phyloP scores from a whole-genome alignment of 805 yeast genomes.

The Allodekkera sacchari region DNA sequence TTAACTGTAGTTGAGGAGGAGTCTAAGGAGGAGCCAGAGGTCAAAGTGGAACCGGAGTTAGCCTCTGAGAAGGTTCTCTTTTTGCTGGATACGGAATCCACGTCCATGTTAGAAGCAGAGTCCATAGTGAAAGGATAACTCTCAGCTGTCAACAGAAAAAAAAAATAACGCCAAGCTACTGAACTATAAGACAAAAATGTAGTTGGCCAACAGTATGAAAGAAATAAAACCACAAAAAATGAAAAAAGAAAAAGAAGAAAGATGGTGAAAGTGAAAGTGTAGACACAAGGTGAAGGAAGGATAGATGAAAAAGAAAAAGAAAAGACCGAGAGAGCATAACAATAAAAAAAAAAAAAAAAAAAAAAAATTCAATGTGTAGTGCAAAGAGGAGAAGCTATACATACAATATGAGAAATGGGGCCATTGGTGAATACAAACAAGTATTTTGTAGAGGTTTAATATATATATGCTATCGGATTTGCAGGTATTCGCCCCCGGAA shows the following conservation, averaged over 20 bases:
- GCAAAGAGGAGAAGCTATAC: neutral
- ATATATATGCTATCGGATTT: too few species aligned
- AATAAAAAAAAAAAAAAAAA: neutral
- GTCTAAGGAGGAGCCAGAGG: too few species aligned
- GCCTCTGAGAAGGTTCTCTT: neutral
- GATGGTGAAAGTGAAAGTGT: neutral
- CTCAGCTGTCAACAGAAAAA: too few species aligned
- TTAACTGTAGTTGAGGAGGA: too few species aligned
- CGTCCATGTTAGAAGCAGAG: slow-evolving; percentile 14
- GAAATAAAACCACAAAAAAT: neutral
- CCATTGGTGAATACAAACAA: neutral
- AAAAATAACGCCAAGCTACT: too few species aligned
- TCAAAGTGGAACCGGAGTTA: neutral
- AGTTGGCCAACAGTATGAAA: neutral
- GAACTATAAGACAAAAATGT: neutral
- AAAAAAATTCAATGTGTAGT: neutral
- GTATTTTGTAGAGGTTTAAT: too few species aligned
- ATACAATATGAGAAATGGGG: neutral
- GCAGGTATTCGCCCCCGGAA: too few species aligned
- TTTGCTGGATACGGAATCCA: slow-evolving; percentile 6
- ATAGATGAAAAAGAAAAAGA: neutral
- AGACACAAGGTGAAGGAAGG: neutral
- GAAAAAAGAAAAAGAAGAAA: neutral
- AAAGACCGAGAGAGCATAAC: neutral
- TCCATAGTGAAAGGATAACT: too few species aligned